phyloP scores from a whole-genome alignment of 192 early-diverging fungal genomes.

The Dimargaris cristalligena region DNA sequence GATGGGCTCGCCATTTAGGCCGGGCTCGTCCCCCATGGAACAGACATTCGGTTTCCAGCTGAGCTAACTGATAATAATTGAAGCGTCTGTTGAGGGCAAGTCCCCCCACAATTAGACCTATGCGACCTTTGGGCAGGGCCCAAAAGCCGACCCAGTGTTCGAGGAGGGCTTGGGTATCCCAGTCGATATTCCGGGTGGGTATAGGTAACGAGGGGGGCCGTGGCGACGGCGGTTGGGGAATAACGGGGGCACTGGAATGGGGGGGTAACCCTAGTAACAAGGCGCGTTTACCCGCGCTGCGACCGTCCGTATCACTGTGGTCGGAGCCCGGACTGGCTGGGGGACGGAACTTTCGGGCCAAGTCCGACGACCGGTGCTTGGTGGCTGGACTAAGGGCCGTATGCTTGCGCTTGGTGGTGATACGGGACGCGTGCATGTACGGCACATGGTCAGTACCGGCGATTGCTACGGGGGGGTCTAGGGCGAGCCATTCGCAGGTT shows the following conservation, averaged over 20 bases:
- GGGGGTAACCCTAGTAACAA: background rate
- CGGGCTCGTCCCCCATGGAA: background rate
- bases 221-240: no score
- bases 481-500: background rate
- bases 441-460: background rate
- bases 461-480: background rate
- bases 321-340: background rate
- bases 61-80: background rate
- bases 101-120: background rate
- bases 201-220: background rate
- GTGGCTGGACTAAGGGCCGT: background rate
- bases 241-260: no score
- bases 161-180: background rate
- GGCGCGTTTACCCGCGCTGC: background rate
- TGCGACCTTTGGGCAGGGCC: background rate
- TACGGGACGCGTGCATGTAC: background rate
- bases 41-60: background rate
- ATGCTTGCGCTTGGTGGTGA: background rate
- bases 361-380: no score
- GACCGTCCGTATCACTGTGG: background rate
- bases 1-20: background rate
- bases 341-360: background rate
- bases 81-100: background rate
- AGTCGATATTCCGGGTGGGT: background rate
- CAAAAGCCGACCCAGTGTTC: background rate